Evolutionary conservation across 208 protist genomes (phyloP), one percentile per base, ranked within the genome.

Genomic region (Crithidia fasciculata): DNA sequence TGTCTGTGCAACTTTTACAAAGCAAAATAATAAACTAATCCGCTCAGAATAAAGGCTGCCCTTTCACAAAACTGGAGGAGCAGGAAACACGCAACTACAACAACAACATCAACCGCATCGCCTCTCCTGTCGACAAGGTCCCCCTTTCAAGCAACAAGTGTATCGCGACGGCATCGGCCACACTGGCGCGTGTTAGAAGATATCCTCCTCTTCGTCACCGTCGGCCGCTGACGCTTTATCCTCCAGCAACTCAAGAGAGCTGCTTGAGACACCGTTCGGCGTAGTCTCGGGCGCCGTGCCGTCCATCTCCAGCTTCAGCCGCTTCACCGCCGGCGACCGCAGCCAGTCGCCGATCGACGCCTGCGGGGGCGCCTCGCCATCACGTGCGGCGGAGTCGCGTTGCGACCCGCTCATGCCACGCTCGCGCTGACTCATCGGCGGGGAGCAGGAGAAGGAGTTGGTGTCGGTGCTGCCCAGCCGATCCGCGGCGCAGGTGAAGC

Each of bases 401-500:
- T 69, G 74, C 58, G 74, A 79, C 15, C 28, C 6, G 43, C 39
- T 53, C 13, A 13, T 28, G 41, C 28, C 67, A 28, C 60, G 53
- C 4, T 54, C 54, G 8, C 53, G 58, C 52, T 73, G 57, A 39
- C 67, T 68, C 57, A 57, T 41, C 37, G 57, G 74, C 40, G 64
- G 64, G 28, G 74, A 69, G 43, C 44, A 49, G 13, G 74, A 79
- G 55, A 70, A 79, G 36, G 47, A 54, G 37, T 61, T 69, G 9
- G 53, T 70, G 60, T 79, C 60, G n/a, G 45, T 65, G 45, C 39
- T 69, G 45, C 74, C 74, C 3, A 79, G 47, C 18, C 61, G 60
- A 28, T 74, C 60, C 18, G 68, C 68, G 3, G 60, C 74, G 6
- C 10, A 36, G 36, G 37, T 58, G 53, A 79, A 79, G 19, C 59